These are phyloP conservation scores for Haplosporangium sp. DNA, from an alignment of 371 early-diverging fungal genomes.

Conservation along the genomic window DNA sequence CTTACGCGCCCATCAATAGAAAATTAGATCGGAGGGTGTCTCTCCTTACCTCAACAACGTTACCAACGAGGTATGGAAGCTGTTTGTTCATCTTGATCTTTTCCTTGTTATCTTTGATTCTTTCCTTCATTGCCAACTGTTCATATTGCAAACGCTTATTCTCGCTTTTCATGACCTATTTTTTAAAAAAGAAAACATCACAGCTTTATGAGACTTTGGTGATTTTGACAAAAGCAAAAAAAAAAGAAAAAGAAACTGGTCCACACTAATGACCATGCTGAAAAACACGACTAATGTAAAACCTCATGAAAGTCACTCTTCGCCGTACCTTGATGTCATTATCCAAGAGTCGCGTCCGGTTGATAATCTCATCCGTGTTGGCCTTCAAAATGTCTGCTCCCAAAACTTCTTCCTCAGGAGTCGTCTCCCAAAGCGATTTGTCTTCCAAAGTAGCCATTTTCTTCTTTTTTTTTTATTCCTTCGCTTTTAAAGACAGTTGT, in stretches of 20 bases:
- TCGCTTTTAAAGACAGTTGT: background rate
- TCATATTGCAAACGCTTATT: conserved; percentile 89
- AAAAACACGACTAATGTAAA: background rate
- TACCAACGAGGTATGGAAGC: conserved; percentile 98
- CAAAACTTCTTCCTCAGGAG: conserved; percentile 78
- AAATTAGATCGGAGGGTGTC: background rate
- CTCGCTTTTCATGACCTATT: conserved; percentile 92
- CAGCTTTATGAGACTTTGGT: background rate
- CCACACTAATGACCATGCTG: background rate
- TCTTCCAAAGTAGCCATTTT: conserved; percentile 76
- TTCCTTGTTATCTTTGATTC: conserved; percentile 98
- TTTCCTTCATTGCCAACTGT: conserved; percentile 88
- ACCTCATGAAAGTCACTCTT: background rate
- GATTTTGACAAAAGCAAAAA: too few relatives aligned
- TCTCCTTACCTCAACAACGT: conserved; percentile 94
- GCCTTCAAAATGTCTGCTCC: conserved; percentile 92
- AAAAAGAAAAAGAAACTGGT: too few relatives aligned
- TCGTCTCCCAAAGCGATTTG: conserved; percentile 73
- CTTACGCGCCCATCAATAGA: background rate
- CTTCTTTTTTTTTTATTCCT: conserved; percentile 15
- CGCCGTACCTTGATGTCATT: conserved; percentile 93
- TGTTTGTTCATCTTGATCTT: conserved; percentile 99
- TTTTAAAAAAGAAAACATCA: background rate
- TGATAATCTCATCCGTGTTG: conserved; percentile 91
- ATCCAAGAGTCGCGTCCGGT: conserved; percentile 93